These are phyloP conservation scores for Zoysia pacifica DNA, from an alignment of 176 grass and related monocot species.

Conservation along the genomic window DNA sequence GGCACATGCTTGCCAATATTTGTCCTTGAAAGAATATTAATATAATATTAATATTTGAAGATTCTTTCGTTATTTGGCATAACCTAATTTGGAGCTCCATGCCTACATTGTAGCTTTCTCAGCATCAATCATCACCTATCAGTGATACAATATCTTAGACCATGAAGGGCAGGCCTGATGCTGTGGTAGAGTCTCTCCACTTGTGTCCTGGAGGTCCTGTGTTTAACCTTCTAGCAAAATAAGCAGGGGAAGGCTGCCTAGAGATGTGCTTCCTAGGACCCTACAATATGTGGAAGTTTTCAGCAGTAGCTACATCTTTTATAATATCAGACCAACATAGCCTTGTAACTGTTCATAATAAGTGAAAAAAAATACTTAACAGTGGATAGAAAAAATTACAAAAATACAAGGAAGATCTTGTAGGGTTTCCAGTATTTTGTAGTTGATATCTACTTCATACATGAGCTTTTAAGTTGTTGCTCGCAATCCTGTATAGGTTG, in stretches of 20 bases:
- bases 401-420: slow-evolving; percentile 18
- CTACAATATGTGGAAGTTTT: background rate
- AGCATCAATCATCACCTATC: slow-evolving; percentile 2
- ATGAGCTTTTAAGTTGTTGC: slow-evolving; percentile 21
- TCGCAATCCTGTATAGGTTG: background rate
- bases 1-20: slow-evolving; percentile 6
- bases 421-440: slow-evolving; percentile 11
- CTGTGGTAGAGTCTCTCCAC: background rate
- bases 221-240: background rate
- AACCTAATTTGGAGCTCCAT: slow-evolving; percentile 6
- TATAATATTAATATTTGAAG: slow-evolving; percentile 15
- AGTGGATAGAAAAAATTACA: background rate
- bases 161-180: background rate
- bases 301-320: background rate
- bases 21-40: slow-evolving; percentile 4
- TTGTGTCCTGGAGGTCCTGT: no score
- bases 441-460: background rate
- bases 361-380: slow-evolving; percentile 8
- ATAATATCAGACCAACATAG: slow-evolving; percentile 23
- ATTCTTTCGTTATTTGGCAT: background rate
- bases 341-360: slow-evolving; percentile 19
- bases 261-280: background rate
- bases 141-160: slow-evolving; percentile 22
- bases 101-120: background rate
- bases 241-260: background rate